Base-by-base conservation (phyloP, 78 protist species). In the Dictyostelium firmibasis region DNA sequence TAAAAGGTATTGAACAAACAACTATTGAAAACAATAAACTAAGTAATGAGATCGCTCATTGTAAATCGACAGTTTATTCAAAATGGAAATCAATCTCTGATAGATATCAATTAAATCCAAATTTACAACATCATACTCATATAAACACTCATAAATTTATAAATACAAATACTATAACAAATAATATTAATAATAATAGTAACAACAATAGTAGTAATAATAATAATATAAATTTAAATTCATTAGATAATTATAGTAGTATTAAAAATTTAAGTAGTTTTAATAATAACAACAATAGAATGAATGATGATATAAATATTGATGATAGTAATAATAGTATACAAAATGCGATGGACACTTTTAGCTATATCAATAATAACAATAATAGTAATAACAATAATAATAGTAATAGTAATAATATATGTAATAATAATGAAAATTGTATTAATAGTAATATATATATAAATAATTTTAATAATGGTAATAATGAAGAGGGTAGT, bases 11-110 rank as follows among this genome's bases (percentile, higher is more conserved):
- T 4, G 57, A n/a, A 13, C 5, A 25, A 36, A 18, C 67, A 16
- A 86, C 77, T 1, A 3, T 7, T 7, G 85, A 87, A 16, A 87
- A 33, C 16, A 13, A 62, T 14, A 18, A 23, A 36, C 16, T 87
- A 3, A 75, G 69, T 23, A 23, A 78, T 9, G 41, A 33, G 16
- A 87, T 87, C 3, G 33, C 23, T 1, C 41, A 62, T 36, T 76
- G 84, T 9, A 50, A 74, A 43, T 27, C 18, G 35, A 29, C 75
- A 4, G 64, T 87, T 9, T 64, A 36, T 13, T 36, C 31, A 4
- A 87, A 87, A 78, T 87, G 93, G 93, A 53, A n/a, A 50, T 18
- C 67, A 27, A 64, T 87, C 1, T n/a, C 93, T 3, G 60, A 38
- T 27, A 27, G 79, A 23, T 78, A 69, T 41, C 62, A 72, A 25